These are phyloP conservation scores for Lophiotrema nucula DNA, from an alignment of 495 filamentous ascomycete species.

Conservation along the genomic window DNA sequence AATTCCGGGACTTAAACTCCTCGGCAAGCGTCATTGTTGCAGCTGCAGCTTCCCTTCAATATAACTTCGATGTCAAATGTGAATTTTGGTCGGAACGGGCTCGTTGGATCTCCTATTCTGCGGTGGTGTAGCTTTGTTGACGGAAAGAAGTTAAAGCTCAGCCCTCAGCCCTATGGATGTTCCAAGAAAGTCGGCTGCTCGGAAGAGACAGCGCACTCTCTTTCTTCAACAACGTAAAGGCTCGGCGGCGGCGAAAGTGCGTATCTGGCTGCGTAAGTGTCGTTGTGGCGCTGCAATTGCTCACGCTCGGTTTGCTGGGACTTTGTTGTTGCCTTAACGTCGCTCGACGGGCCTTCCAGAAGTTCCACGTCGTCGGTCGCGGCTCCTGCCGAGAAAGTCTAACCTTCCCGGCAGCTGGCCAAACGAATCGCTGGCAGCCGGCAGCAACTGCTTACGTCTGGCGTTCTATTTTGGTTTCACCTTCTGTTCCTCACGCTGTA, in stretches of 20 bases:
- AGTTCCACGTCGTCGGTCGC: slow-evolving; percentile 23
- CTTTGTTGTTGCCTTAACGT: slow-evolving; percentile 9
- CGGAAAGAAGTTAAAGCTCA: neutral
- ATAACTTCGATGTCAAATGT: neutral
- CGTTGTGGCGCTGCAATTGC: slow-evolving; percentile 11
- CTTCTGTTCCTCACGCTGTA: neutral
- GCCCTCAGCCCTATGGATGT: slow-evolving; percentile 22
- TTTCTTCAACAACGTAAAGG: neutral
- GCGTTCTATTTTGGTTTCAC: slow-evolving; percentile 14
- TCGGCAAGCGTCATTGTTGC: slow-evolving; percentile 51
- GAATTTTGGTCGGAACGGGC: too few relatives aligned
- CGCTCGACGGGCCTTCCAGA: neutral
- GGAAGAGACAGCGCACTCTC: neutral
- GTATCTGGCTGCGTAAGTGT: slow-evolving; percentile 8
- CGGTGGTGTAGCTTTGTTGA: neutral
- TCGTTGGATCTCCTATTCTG: too few relatives aligned
- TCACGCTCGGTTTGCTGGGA: neutral
- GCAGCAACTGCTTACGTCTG: slow-evolving; percentile 17
- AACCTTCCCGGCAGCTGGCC: neutral
- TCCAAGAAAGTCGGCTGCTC: neutral
- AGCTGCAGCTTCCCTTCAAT: neutral
- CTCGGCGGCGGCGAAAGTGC: slow-evolving; percentile 3
- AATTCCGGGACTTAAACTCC: slow-evolving; percentile 94
- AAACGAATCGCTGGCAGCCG: neutral
- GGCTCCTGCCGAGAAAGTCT: slow-evolving; percentile 7